A percentile compares a stretch with the other conserved stretches of the same genome.
Conservation (phyloP, 768 basidiomycete species). For the Rhodotorula toruloides region DNA sequence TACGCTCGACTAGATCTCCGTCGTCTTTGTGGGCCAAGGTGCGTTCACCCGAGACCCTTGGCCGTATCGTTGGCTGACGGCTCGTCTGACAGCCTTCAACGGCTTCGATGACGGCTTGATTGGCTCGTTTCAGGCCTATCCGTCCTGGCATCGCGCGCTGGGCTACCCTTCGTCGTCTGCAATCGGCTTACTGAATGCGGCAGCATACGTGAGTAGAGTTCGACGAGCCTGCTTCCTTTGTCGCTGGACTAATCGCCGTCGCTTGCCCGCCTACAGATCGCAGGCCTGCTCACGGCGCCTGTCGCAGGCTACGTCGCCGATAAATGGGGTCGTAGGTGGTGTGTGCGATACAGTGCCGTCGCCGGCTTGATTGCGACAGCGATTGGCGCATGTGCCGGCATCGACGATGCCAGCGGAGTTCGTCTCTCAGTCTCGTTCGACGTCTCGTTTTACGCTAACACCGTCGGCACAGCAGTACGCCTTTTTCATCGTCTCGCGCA, state of each 20-base stretch:
- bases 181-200: constrained; percentile 10
- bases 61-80: too few relatives aligned
- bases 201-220: constrained; percentile 10
- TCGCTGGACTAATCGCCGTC: too few relatives aligned
- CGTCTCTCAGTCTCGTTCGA: neutral
- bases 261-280: too few relatives aligned
- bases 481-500: constrained; percentile 4
- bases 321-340: constrained; percentile 9
- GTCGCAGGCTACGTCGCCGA: constrained; percentile 15
- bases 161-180: neutral
- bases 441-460: neutral
- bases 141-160: neutral
- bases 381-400: constrained; percentile 1
- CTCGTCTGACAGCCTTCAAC: too few relatives aligned
- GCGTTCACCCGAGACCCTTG: too few relatives aligned
- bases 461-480: neutral
- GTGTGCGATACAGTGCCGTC: neutral
- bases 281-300: constrained; percentile 12
- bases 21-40: constrained; percentile 8
- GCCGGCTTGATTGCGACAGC: constrained; percentile 1
- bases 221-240: too few relatives aligned
- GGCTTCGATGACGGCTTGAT: constrained; percentile 11
- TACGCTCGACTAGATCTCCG: neutral
- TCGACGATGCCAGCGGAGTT: constrained; percentile 3
- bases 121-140: neutral